Evolutionary conservation across 805 yeast genomes (phyloP).

Genomic region (Blastobotrys americana): DNA sequence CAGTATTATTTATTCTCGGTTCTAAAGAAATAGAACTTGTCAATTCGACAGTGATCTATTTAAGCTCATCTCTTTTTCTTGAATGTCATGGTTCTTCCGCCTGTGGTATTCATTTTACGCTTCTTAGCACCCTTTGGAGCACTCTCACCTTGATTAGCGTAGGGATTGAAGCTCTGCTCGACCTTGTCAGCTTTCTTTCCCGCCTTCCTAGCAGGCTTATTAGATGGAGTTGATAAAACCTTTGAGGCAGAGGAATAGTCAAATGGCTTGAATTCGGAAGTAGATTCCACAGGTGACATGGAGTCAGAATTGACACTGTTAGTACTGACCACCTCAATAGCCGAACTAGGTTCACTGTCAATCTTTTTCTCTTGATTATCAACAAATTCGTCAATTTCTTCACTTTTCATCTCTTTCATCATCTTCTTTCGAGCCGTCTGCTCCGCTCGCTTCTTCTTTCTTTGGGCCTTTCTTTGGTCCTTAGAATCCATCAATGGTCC

Average conservation of each 20-base stretch:
- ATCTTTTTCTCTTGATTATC: background rate
- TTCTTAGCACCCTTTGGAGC: conserved; percentile 16
- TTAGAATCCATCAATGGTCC: conserved; percentile 12
- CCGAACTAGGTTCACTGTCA: conserved; percentile 1
- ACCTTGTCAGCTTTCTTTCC: conserved; percentile 6
- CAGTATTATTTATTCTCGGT: background rate
- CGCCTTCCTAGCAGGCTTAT: conserved; percentile 6
- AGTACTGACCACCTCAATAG: too few relatives aligned
- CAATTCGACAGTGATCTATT: too few relatives aligned
- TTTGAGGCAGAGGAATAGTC: conserved; percentile 25
- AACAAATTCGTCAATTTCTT: conserved; percentile 6
- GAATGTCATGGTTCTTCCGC: conserved; percentile 15
- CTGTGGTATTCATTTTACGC: conserved; percentile 5
- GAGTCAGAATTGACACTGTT: conserved; percentile 3
- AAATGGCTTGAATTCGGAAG: conserved; percentile 15
- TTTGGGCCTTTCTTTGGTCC: conserved; percentile 10
- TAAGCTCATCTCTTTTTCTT: conserved; percentile 6
- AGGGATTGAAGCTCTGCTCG: conserved; percentile 18
- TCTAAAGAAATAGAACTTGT: too few relatives aligned
- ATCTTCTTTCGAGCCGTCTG: conserved; percentile 1
- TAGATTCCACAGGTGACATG: conserved; percentile 5
- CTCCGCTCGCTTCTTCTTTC: conserved; percentile 14
- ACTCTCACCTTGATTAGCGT: conserved; percentile 14
- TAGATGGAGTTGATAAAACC: conserved; percentile 17
- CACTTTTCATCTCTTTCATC: conserved; percentile 6